A percentile compares a stretch with the other conserved stretches of the same genome.
These are phyloP conservation scores for Epichloe uncinata DNA, from an alignment of 2,329 filamentous ascomycete species.

Conservation along the genomic window DNA sequence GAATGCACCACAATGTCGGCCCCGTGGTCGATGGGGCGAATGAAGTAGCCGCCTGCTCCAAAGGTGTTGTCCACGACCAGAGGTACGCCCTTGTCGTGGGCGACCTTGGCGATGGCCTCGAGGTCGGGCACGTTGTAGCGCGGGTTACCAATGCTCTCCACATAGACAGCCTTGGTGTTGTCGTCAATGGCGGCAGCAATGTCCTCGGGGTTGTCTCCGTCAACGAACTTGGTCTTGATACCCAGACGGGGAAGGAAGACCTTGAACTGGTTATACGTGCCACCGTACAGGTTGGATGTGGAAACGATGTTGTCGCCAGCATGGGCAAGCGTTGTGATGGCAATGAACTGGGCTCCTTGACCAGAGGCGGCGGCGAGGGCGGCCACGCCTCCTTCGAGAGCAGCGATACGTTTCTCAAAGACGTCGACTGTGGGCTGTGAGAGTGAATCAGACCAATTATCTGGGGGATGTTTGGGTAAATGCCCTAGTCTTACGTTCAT, in stretches of 20 bases:
- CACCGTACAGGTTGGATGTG: constrained; percentile 83
- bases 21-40: constrained; percentile 76
- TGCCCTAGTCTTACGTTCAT: constrained; percentile 56
- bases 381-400: constrained; percentile 81
- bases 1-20: constrained; percentile 92
- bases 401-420: constrained; percentile 92
- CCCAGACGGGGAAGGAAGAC: constrained; percentile 78
- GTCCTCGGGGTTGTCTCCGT: constrained; percentile 65
- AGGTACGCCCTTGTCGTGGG: constrained; percentile 54
- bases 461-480: too few species aligned
- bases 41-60: constrained; percentile 81
- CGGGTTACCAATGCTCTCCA: constrained; percentile 90
- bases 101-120: constrained; percentile 70
- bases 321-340: constrained; percentile 70
- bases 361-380: constrained; percentile 77
- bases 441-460: not conserved
- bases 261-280: constrained; percentile 96
- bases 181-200: constrained; percentile 78
- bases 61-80: constrained; percentile 85
- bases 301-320: constrained; percentile 88
- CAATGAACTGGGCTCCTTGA: constrained; percentile 85
- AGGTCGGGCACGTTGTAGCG: constrained; percentile 88
- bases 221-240: constrained; percentile 76
- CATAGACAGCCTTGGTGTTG: constrained; percentile 81
- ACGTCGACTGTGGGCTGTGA: constrained; percentile 78